Evolutionary conservation across 164 flowering plant species (phyloP).

Genomic region (Vitis cinerea): DNA sequence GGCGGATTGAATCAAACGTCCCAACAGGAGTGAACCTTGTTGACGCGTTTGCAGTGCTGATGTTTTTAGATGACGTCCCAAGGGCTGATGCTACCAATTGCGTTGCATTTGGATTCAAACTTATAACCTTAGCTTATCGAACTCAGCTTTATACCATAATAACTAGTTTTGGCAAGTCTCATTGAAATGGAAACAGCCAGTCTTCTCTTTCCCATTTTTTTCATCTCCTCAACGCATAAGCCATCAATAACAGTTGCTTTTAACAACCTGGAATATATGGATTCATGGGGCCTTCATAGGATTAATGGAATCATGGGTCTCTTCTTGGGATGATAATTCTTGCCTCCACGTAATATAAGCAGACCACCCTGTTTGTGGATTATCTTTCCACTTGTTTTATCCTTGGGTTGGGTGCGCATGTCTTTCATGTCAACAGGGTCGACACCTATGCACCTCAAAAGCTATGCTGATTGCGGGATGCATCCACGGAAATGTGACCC

Average conservation of each 20-base stretch:
- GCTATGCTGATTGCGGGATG: no score
- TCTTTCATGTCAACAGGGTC: slow-evolving; percentile 94
- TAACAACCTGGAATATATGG: slow-evolving; percentile 82
- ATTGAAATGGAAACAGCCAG: slow-evolving; percentile 70
- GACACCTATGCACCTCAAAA: slow-evolving; percentile 78
- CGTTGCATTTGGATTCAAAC: no score
- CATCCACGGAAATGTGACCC: no score
- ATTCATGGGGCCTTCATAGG: slow-evolving; percentile 96
- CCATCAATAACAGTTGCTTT: slow-evolving; percentile 74
- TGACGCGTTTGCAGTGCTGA: no score
- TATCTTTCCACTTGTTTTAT: slow-evolving; percentile 81
- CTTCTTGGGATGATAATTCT: slow-evolving; percentile 70
- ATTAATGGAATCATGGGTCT: slow-evolving; percentile 83
- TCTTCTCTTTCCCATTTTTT: slow-evolving; percentile 86
- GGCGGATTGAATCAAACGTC: no score
- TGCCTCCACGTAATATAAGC: slow-evolving; percentile 78
- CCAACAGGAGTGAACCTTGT: no score
- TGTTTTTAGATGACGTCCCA: no score
- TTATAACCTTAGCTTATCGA: no score
- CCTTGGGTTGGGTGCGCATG: slow-evolving; percentile 88
- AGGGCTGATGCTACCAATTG: no score
- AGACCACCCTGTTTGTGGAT: slow-evolving; percentile 78
- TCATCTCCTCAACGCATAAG: slow-evolving; percentile 78
- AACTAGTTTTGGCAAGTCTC: slow-evolving; percentile 37
- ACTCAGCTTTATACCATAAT: no score